These are phyloP conservation scores for Paraphaeosphaeria sporulosa DNA, from an alignment of 2,329 filamentous ascomycete species.

Conservation along the genomic window DNA sequence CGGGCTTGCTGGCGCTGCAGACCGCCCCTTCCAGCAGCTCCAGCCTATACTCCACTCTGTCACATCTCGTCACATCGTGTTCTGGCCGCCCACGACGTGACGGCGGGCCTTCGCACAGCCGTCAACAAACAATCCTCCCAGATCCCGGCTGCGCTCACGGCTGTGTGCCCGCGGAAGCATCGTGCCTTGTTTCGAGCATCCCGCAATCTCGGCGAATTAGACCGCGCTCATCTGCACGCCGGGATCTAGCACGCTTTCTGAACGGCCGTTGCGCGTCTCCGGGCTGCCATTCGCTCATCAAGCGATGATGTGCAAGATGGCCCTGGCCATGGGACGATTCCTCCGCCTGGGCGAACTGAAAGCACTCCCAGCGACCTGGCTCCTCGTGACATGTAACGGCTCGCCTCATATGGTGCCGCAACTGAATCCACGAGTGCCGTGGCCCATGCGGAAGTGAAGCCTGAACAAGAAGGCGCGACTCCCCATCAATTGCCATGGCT, in stretches of 20 bases:
- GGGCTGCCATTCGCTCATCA: constrained; percentile 2
- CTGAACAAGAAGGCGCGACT: not conserved
- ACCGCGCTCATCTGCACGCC: constrained; percentile 8
- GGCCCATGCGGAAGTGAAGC: constrained; percentile 10
- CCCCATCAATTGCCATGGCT: not conserved
- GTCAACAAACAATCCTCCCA: not conserved
- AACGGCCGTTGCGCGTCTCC: not conserved
- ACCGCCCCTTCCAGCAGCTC: constrained; percentile 6
- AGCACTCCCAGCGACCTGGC: constrained; percentile 4
- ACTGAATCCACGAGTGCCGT: not conserved
- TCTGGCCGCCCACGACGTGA: constrained; percentile 7
- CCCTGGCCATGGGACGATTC: not conserved
- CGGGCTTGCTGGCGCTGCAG: constrained; percentile 5
- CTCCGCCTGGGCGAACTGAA: constrained; percentile 6
- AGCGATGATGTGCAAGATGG: constrained; percentile 1
- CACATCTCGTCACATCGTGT: not conserved
- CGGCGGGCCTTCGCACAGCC: too few species aligned
- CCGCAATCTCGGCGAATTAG: constrained; percentile 18
- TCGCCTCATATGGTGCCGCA: constrained; percentile 2
- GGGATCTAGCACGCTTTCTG: constrained; percentile 11
- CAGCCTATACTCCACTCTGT: not conserved
- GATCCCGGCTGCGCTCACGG: not conserved
- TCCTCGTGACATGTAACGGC: not conserved
- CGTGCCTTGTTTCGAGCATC: constrained; percentile 11
- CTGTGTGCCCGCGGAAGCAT: not conserved